Conservation (phyloP, 1,284 basidiomycete species). For the Termitomyces sp. region DNA sequence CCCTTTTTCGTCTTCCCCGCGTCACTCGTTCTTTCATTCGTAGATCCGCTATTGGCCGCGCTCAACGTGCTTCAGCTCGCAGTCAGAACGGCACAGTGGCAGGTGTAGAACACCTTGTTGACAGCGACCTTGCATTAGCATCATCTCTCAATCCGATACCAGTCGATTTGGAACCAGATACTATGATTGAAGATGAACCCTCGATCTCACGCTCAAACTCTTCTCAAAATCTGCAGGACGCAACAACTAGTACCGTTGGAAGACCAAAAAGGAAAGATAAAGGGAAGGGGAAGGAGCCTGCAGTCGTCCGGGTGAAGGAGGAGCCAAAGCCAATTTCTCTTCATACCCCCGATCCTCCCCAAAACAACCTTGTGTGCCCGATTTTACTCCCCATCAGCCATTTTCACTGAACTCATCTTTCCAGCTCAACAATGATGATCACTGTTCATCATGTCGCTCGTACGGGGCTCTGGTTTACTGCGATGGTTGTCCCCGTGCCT, state of each 20-base stretch:
- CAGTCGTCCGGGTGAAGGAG: slow-evolving; percentile 59
- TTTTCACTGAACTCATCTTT: slow-evolving; percentile 39
- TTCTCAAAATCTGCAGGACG: slow-evolving; percentile 42
- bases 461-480: slow-evolving; percentile 86
- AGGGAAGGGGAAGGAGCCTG: slow-evolving; percentile 54
- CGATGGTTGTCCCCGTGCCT: slow-evolving; percentile 94
- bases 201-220: slow-evolving; percentile 60
- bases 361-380: slow-evolving; percentile 36
- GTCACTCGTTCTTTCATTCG: slow-evolving; percentile 16
- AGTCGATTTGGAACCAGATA: slow-evolving; percentile 43
- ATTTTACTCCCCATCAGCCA: slow-evolving; percentile 8
- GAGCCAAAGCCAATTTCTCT: slow-evolving; percentile 50
- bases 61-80: slow-evolving; percentile 71
- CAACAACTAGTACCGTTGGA: slow-evolving; percentile 24
- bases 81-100: slow-evolving; percentile 45
- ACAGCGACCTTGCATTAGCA: slow-evolving; percentile 32
- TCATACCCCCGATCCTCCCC: slow-evolving; percentile 45
- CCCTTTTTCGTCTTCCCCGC: slow-evolving; percentile 18
- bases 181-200: slow-evolving; percentile 41
- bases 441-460: slow-evolving; percentile 87
- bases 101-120: slow-evolving; percentile 33
- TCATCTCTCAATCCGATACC: slow-evolving; percentile 34
- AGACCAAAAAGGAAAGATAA: slow-evolving; percentile 54
- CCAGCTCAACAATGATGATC: slow-evolving; percentile 84
- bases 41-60: slow-evolving; percentile 52